Base-by-base conservation (phyloP, 192 early-diverging fungal genomes). In the Physocladia obscura region DNA sequence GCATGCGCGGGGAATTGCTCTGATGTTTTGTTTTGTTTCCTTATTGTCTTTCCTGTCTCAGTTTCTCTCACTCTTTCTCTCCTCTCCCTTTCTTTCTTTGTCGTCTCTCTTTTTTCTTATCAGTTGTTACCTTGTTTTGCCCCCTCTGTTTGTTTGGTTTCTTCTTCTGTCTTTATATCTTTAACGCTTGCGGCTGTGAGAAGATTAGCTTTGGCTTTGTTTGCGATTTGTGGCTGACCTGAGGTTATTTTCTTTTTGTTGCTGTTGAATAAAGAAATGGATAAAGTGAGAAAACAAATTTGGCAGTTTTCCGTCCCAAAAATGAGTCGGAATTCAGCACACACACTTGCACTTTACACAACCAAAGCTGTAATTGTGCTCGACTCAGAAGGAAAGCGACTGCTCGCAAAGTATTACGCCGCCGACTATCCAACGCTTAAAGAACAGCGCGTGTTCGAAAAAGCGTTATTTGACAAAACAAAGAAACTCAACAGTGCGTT, bases 361-460 rank as follows among this genome's bases (percentile, higher is more conserved):
- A 82, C 91, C 57, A 91, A 89, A n/a, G 92, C 93, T 24, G 87
- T 95, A 31, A 84, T 96, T 57, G 80, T 98, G 63, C 87, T 97
- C 62, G 96, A 98, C 81, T 80, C 88, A 67, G 91, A 94, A 17
- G 96, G 96, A 36, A 92, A 93, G 71, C 90, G 95, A 49, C 82
- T 98, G 5, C 78, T 97, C 36, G 87, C 94, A 24, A 98, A 98
- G 74, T 98, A 97, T 86, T 98, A 94, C 81, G 55, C 75, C 4
- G 73, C 74, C 37, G 79, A 82, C 19, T 90, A 87, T 70, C 73
- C 88, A 15, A 83, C 81, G 5, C 17, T 76, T 17, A 96, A 95
- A 75, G 92, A 95, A 63, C 94, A 95, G 77, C 90, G 88, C 54
- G 88, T 85, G 27, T 94, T 98, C 77, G 96, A 98, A 74, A 92